Conservation (phyloP, 305 asterid genomes). For the Petunia hybrid region DNA sequence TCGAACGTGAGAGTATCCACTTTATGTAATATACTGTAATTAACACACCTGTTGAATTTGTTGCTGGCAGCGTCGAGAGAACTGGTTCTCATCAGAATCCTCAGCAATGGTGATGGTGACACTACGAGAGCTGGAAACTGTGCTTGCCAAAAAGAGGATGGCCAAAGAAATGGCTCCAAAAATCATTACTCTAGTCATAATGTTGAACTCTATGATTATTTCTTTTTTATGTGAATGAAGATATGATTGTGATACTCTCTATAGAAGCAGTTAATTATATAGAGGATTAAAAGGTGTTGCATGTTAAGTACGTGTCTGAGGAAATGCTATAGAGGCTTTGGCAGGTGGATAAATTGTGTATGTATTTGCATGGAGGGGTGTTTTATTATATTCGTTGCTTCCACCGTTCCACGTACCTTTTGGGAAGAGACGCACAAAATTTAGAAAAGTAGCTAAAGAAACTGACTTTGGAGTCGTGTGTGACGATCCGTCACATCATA, state of each 20-base stretch:
- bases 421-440: neutral
- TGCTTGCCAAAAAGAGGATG: conserved; percentile 7
- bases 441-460: neutral
- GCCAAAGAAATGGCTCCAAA: conserved; percentile 27
- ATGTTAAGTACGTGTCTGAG: neutral
- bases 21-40: too few species aligned
- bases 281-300: neutral
- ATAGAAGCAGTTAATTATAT: neutral
- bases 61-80: conserved; percentile 32
- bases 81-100: conserved; percentile 25
- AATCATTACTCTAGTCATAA: neutral
- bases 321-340: too few species aligned
- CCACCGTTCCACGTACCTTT: neutral
- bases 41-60: conserved; percentile 21
- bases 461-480: too few species aligned
- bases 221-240: neutral
- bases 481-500: too few species aligned
- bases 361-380: neutral
- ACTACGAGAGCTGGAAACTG: conserved; percentile 22
- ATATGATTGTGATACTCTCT: neutral
- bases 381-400: neutral
- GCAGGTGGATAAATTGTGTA: neutral
- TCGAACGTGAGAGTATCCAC: too few species aligned
- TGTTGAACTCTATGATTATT: neutral
- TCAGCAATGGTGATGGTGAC: conserved; percentile 33